Base-by-base conservation (phyloP, 164 flowering plant genomes). In the Aristolochia fimbriata region DNA sequence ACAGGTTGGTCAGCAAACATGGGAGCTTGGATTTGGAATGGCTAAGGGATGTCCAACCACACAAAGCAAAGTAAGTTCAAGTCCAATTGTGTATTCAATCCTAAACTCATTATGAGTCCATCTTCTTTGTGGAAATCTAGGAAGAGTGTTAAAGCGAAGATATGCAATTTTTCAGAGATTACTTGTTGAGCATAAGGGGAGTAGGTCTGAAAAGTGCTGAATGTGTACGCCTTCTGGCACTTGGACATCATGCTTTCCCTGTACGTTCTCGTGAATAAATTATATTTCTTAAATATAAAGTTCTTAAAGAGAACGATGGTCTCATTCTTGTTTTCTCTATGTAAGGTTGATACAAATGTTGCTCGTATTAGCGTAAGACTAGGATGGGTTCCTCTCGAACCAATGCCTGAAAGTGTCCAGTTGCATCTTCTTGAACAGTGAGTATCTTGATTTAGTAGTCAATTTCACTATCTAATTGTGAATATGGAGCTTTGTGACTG, bases 181-280 rank as follows among this genome's bases (percentile, higher is more conserved):
- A 79, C 68, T 79, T 94, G 53, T 73, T 91, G 43, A 91, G 96
- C 76, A 46, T 91, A 37, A 69, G 85, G 51, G 99, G 99, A 15
- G 51, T 94, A 68, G 99, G 99, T 37, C 66, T 94, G 64, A 94
- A 94, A 75, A 94, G 99, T 51, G 91, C 84, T 64, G 99, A 94
- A 74, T 94, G 99, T 66, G 87, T 94, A 15, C 81, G 97, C 53
- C 95, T 94, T 68, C 65, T 94, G 65, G 83, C 96, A 15, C 95
- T 94, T 47, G 93, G 91, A 65, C 95, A 94, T 68, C 83, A 86
- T 70, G 99, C 99, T 53, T 91, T 94, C 59, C 99, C 99, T 15
- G 99, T 94, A 82, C 81, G 91, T 69, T 60, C 22, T 48, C 12
- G 31, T 23, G 14, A 16, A 52, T 3, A 23, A 37, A 37, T 37